A percentile compares a stretch with the other conserved stretches of the same genome.
phyloP scores from a whole-genome alignment of 805 yeast genomes.

The Cyberlindnera suaveolens region DNA sequence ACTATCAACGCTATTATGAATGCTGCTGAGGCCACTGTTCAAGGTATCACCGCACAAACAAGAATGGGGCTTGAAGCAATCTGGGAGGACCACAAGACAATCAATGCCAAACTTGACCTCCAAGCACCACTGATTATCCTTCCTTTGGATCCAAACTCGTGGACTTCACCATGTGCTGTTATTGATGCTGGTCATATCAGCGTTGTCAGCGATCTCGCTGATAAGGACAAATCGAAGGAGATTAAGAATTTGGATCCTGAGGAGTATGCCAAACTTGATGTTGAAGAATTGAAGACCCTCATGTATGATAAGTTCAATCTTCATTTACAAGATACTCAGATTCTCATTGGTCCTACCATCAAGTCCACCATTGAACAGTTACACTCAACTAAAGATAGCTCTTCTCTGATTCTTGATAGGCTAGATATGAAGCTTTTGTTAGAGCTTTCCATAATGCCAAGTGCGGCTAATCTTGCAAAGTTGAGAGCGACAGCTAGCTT shows the following conservation, averaged over 20 bases:
- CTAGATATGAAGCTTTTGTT: constrained; percentile 66
- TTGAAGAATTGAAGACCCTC: constrained; percentile 36
- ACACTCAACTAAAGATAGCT: constrained; percentile 34
- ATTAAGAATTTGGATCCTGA: constrained; percentile 56
- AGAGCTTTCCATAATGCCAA: constrained; percentile 82
- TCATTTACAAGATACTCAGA: constrained; percentile 76
- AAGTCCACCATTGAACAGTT: constrained; percentile 71
- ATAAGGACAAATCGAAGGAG: constrained; percentile 58
- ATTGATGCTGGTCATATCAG: constrained; percentile 95
- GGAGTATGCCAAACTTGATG: constrained; percentile 59
- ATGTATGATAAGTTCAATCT: constrained; percentile 88
- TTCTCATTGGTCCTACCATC: constrained; percentile 78
- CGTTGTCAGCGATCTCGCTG: constrained; percentile 73
- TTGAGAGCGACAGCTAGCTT: constrained; percentile 71
- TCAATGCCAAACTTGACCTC: constrained; percentile 77
- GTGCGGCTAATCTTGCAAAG: constrained; percentile 66
- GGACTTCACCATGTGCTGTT: constrained; percentile 84
- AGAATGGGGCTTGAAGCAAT: constrained; percentile 90
- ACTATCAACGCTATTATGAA: constrained; percentile 85
- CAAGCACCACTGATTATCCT: constrained; percentile 89
- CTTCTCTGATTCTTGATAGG: constrained; percentile 64
- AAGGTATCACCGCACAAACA: constrained; percentile 84
- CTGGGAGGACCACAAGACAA: constrained; percentile 87
- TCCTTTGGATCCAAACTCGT: constrained; percentile 73
- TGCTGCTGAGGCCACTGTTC: constrained; percentile 94